Evolutionary conservation across 2,329 filamentous ascomycete genomes (phyloP).

Genomic region (Mariannaea elegans): DNA sequence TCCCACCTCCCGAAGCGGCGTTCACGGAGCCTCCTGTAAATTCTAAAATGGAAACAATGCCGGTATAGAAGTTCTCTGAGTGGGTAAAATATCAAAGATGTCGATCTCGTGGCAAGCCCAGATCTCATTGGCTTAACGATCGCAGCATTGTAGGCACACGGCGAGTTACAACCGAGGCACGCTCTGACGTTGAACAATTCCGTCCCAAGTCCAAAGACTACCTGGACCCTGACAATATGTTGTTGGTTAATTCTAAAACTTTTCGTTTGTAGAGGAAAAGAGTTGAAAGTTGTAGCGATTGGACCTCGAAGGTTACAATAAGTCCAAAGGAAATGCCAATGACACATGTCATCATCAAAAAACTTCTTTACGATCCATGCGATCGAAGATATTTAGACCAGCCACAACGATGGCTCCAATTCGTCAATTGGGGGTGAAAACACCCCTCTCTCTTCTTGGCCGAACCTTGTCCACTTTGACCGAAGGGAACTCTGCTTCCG

Average conservation of each 20-base stretch:
- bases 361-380: not conserved
- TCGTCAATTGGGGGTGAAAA: not conserved
- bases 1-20: constrained; percentile 20
- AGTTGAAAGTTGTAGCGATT: no score
- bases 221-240: not conserved
- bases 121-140: constrained; percentile 4
- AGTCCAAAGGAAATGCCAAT: no score
- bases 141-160: not conserved
- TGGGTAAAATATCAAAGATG: constrained; percentile 1
- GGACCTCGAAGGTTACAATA: no score
- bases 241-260: not conserved
- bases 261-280: no score
- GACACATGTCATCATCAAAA: not conserved
- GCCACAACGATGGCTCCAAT: not conserved
- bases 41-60: no score
- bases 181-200: no score
- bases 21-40: no score
- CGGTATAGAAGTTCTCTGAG: no score
- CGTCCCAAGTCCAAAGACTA: constrained; percentile 1
- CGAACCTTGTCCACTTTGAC: not conserved
- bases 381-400: not conserved
- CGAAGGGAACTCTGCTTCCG: not conserved
- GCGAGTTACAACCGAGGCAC: not conserved
- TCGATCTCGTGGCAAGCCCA: not conserved
- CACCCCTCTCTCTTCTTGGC: not conserved